Base-by-base conservation (phyloP, 768 basidiomycete species). In the Leccinellum albellum region DNA sequence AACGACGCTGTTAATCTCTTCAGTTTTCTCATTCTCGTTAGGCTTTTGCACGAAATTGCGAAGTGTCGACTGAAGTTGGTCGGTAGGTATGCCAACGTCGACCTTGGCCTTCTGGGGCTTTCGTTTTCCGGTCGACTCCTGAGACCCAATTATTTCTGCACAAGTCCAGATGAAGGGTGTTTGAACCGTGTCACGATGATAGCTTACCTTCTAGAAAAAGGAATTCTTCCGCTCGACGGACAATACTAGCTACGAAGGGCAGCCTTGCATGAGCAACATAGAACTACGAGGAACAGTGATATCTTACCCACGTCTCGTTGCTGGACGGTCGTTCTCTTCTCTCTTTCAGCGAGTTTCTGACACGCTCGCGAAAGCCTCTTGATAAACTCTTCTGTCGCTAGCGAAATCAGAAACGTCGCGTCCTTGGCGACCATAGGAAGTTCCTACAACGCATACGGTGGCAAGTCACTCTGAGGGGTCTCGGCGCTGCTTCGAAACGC, bases 341-440 rank as follows among this genome's bases (percentile, higher is more conserved):
- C 91, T 52, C 82, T 75, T 56, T 82, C 79, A 6, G 93, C 90
- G 14, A 84, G 79, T 52, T 75, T 79, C 60, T 89, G 85, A n/a
- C 82, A 83, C 6, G 89, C 87, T 55, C 87, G 83, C 31, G 82
- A 79, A 28, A 95, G 73, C 50, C 85, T 80, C 69, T 83, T 85
- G 52, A 95, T 87, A 61, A 96, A 95, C 70, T 92, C 88, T 72
- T 96, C 94, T 54, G 94, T 87, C 6, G 92, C 92, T 26, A 92
- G 74, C 21, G 89, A 84, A 47, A 95, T 86, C 59, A 93, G 72
- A 62, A 91, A 85, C 0, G 84, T 81, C 23, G 91, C 91, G 53
- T 95, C 93, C 67, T 78, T 86, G 12, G 86, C 85, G 5, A 91
- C 76, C 42, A 85, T 84, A 0, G 88, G 85, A 51, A 93, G 79